Conservation (phyloP, 441 rosid genomes). For the Gossypium davidsonii region DNA sequence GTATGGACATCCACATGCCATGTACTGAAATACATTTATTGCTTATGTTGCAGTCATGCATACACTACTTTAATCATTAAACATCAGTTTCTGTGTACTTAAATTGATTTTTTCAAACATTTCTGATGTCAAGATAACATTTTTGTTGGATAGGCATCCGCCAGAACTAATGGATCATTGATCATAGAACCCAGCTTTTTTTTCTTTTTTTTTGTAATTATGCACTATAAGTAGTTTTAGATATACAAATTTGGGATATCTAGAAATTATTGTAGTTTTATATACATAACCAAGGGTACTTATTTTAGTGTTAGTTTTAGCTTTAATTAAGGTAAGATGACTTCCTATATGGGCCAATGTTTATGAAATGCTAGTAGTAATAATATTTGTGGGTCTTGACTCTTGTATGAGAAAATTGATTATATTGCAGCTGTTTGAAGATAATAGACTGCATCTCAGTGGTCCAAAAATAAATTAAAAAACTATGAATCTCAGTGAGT, state of each 20-base stretch:
- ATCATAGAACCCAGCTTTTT: neutral
- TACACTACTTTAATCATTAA: neutral
- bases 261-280: neutral
- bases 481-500: neutral
- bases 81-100: neutral
- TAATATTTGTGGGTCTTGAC: neutral
- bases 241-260: neutral
- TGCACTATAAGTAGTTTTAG: neutral
- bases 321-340: neutral
- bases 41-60: neutral
- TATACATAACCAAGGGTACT: neutral
- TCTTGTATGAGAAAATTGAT: neutral
- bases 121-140: neutral
- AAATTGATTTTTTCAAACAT: neutral
- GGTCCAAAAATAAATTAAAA: neutral
- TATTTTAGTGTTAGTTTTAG: neutral
- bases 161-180: neutral
- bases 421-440: neutral
- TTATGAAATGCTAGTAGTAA: neutral
- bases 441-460: neutral
- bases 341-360: neutral
- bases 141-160: neutral
- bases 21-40: neutral
- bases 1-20: neutral
- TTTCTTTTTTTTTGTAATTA: neutral